phyloP scores from a whole-genome alignment of 202 grass and related monocot species.

The Brachypodium distachyon region DNA sequence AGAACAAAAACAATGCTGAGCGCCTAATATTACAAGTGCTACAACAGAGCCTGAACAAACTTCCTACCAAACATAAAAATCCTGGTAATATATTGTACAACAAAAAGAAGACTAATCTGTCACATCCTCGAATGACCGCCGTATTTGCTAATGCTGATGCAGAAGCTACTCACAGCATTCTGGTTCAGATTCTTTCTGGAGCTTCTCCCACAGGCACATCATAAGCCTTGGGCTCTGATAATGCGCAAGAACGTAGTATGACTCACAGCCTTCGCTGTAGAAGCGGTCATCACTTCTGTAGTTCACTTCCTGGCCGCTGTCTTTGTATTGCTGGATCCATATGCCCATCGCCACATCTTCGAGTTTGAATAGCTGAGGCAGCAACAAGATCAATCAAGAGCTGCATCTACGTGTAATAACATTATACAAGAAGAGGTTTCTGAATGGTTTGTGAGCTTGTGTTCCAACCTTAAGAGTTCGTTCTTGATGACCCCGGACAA shows the following conservation, averaged over 20 bases:
- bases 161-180: conserved; percentile 61
- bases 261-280: conserved; percentile 68
- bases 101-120: not conserved
- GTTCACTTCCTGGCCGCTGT: conserved; percentile 55
- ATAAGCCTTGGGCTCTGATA: conserved; percentile 83
- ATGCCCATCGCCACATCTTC: conserved; percentile 96
- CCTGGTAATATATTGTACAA: not conserved
- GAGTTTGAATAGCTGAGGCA: conserved; percentile 80
- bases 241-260: conserved; percentile 75
- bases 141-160: not conserved
- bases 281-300: conserved; percentile 64
- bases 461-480: conserved; percentile 52
- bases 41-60: not conserved
- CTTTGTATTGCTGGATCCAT: conserved; percentile 80
- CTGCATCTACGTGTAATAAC: not conserved
- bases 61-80: not conserved
- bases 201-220: conserved; percentile 82
- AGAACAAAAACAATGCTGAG: not conserved
- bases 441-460: not conserved
- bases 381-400: not conserved
- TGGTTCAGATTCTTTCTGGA: conserved; percentile 55
- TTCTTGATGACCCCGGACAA: conserved; percentile 63
- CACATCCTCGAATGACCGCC: not conserved
- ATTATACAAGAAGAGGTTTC: not conserved
- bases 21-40: not conserved